Percentiles rank a stretch among this genome's conserved stretches.
Evolutionary conservation across 1,284 basidiomycete genomes (phyloP).

Genomic region (Cryptococcus sp.): DNA sequence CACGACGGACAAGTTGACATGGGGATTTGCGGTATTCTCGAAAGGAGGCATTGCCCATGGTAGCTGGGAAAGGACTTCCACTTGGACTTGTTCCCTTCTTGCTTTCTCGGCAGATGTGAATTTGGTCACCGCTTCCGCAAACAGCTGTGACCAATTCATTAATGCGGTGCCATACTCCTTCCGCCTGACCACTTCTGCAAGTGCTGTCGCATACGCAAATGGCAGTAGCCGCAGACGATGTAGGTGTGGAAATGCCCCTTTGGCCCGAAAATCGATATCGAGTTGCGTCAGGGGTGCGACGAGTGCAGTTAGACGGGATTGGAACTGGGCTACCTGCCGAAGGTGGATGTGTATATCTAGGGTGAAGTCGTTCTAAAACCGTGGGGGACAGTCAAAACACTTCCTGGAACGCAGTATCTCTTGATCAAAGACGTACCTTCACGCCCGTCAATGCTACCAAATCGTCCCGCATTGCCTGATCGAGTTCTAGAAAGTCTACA

Average conservation of each 20-base stretch:
- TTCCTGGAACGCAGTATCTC: slow-evolving; percentile 2
- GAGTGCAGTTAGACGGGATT: slow-evolving; percentile 71
- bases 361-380: slow-evolving; percentile 70
- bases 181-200: slow-evolving; percentile 85
- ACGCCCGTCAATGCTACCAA: slow-evolving; percentile 42
- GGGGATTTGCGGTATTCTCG: slow-evolving; percentile 54
- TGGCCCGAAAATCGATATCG: slow-evolving; percentile 65
- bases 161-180: slow-evolving; percentile 80
- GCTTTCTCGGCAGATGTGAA: slow-evolving; percentile 69
- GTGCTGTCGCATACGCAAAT: slow-evolving; percentile 88
- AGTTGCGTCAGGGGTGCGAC: slow-evolving; percentile 65
- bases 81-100: slow-evolving; percentile 72
- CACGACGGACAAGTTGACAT: slow-evolving; percentile 71
- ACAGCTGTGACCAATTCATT: slow-evolving; percentile 71
- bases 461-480: slow-evolving; percentile 49
- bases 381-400: slow-evolving; percentile 7
- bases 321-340: slow-evolving; percentile 70
- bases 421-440: slow-evolving; percentile 36
- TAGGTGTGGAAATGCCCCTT: slow-evolving; percentile 84
- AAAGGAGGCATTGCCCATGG: slow-evolving; percentile 66
- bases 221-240: slow-evolving; percentile 84
- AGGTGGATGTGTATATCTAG: slow-evolving; percentile 67
- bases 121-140: slow-evolving; percentile 79
- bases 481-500: slow-evolving; percentile 38
- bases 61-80: slow-evolving; percentile 74